Conservation (phyloP, 495 filamentous ascomycete genomes). For the Trichoderma erinaceum region DNA sequence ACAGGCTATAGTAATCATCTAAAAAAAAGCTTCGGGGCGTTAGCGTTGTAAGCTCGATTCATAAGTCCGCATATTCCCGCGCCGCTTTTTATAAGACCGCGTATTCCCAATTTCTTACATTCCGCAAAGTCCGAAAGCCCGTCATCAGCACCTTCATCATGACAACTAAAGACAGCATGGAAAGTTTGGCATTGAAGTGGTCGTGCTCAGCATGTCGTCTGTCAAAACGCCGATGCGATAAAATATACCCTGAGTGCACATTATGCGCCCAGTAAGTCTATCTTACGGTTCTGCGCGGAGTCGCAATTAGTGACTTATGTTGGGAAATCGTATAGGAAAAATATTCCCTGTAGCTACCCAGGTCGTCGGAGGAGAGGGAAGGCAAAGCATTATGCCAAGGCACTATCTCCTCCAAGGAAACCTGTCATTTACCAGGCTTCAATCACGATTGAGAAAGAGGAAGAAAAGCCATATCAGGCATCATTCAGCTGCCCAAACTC, state of each 20-base stretch:
- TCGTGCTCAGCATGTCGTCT: background rate
- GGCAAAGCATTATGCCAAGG: slow-evolving; percentile 30
- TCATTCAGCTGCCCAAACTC: background rate
- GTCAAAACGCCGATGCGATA: slow-evolving; percentile 43
- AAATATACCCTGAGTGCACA: slow-evolving; percentile 36
- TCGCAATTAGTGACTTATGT: too few relatives aligned
- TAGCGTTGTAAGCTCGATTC: background rate
- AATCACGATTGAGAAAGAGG: background rate
- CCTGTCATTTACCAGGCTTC: slow-evolving; percentile 13
- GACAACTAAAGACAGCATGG: background rate
- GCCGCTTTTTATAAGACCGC: slow-evolving; percentile 3
- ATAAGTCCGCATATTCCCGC: slow-evolving; percentile 1
- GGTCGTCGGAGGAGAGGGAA: slow-evolving; percentile 5
- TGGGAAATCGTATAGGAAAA: slow-evolving; percentile 20
- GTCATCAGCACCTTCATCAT: background rate
- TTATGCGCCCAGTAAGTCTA: slow-evolving; percentile 37
- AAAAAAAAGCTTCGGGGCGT: background rate
- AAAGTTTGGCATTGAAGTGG: background rate
- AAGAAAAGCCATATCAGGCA: background rate
- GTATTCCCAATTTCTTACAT: background rate
- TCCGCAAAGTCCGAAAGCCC: background rate
- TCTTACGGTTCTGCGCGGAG: slow-evolving; percentile 30
- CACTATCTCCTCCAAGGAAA: background rate
- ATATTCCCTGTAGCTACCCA: slow-evolving; percentile 19
- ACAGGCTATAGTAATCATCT: background rate